Percentiles rank a stretch among this genome's conserved stretches.
phyloP scores from a whole-genome alignment of 805 yeast species.

The Jamesozyma jinghongensis region DNA sequence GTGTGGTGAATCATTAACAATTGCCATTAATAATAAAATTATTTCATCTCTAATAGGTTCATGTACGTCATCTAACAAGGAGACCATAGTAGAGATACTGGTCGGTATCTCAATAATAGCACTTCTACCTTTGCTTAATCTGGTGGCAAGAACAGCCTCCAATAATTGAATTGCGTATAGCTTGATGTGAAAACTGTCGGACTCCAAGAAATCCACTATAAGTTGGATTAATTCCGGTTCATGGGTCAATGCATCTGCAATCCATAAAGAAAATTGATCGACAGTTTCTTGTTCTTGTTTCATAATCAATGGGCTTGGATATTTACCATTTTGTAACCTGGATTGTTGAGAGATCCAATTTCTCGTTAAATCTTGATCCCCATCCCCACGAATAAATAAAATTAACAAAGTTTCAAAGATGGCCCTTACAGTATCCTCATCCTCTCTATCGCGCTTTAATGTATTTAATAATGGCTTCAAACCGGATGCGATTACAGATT shows the following conservation, averaged over 20 bases:
- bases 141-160: conserved; percentile 71
- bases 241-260: conserved; percentile 86
- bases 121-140: conserved; percentile 68
- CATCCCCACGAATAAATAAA: conserved; percentile 63
- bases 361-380: conserved; percentile 52
- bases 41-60: conserved; percentile 90
- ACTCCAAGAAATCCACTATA: conserved; percentile 39
- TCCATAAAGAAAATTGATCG: conserved; percentile 89
- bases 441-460: conserved; percentile 56
- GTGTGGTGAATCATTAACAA: conserved; percentile 72
- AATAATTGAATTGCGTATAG: conserved; percentile 76
- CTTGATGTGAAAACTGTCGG: conserved; percentile 65
- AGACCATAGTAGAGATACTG: conserved; percentile 68
- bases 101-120: conserved; percentile 63
- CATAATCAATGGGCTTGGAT: conserved; percentile 61
- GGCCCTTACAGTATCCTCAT: conserved; percentile 64
- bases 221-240: conserved; percentile 35
- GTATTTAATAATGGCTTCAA: conserved; percentile 63
- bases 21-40: conserved; percentile 69
- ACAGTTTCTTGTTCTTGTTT: conserved; percentile 40
- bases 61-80: conserved; percentile 49
- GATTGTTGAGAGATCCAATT: conserved; percentile 71
- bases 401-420: conserved; percentile 78
- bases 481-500: conserved; percentile 81
- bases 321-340: conserved; percentile 64